Percentiles rank a stretch among this genome's conserved stretches.
Conservation (phyloP, 208 protist genomes). For the Crithidia expoeki region DNA sequence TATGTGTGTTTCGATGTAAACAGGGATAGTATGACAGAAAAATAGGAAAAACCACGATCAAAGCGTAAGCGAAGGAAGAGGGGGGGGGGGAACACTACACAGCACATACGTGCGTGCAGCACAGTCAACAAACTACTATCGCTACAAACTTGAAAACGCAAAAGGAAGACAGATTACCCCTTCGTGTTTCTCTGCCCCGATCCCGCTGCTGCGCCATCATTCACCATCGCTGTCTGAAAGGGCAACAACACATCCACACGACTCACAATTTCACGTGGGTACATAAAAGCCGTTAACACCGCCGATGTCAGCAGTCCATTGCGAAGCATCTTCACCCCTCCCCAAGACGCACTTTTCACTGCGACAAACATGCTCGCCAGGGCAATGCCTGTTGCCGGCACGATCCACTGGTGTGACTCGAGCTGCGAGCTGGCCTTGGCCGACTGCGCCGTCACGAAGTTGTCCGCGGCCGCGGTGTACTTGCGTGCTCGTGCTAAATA, state of each 20-base stretch:
- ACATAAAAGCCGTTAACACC: conserved; percentile 52
- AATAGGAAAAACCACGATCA: background rate
- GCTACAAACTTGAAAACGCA: no score
- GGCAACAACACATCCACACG: conserved; percentile 41
- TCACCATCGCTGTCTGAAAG: conserved; percentile 31
- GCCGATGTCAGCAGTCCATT: conserved; percentile 59
- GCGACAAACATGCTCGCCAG: conserved; percentile 53
- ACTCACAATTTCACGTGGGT: conserved; percentile 63
- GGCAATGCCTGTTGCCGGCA: conserved; percentile 61
- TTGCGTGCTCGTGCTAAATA: conserved; percentile 52
- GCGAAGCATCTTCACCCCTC: conserved; percentile 51
- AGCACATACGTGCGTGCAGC: no score
- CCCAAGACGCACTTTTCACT: conserved; percentile 63
- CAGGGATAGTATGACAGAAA: background rate
- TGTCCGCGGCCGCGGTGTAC: conserved; percentile 52
- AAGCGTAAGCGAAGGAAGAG: background rate
- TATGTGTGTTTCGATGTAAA: no score
- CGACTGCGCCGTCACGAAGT: conserved; percentile 46
- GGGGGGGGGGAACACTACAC: background rate
- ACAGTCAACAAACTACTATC: no score
- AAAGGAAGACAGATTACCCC: background rate
- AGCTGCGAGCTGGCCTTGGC: conserved; percentile 39
- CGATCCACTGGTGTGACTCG: conserved; percentile 52
- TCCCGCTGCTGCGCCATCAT: conserved; percentile 5
- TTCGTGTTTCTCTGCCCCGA: background rate